phyloP scores from a whole-genome alignment of 768 basidiomycete species.

The Chiua virens region DNA sequence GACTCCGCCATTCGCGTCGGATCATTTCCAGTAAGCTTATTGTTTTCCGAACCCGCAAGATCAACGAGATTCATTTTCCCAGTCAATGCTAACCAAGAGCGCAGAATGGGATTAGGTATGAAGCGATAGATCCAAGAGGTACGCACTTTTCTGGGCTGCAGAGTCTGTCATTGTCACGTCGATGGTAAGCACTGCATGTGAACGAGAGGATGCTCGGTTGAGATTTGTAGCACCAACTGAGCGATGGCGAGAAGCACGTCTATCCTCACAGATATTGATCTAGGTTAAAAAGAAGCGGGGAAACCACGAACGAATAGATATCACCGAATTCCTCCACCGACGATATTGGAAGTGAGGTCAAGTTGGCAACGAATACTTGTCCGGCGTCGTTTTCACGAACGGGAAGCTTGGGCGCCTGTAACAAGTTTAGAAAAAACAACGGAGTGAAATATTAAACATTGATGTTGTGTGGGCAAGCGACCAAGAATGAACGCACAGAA shows the following conservation, averaged over 20 bases:
- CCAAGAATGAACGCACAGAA: conserved; percentile 44
- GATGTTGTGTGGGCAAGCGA: background rate
- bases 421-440: background rate
- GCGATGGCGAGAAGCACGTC: conserved; percentile 71
- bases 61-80: conserved; percentile 88
- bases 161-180: conserved; percentile 59
- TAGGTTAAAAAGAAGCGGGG: background rate
- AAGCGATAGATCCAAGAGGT: background rate
- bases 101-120: background rate
- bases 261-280: conserved; percentile 26
- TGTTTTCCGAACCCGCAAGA: conserved; percentile 89
- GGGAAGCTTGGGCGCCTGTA: conserved; percentile 53
- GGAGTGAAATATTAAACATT: background rate
- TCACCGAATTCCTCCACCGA: conserved; percentile 47
- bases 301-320: conserved; percentile 44
- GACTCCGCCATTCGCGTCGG: conserved; percentile 86
- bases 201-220: conserved; percentile 83
- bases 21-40: conserved; percentile 89
- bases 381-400: conserved; percentile 53
- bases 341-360: conserved; percentile 39
- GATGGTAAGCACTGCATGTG: conserved; percentile 83
- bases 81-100: conserved; percentile 46
- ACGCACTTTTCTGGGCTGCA: conserved; percentile 53
- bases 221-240: conserved; percentile 85
- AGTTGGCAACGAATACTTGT: conserved; percentile 55